phyloP scores from a whole-genome alignment of 73 alveolate genomes.

The Diophrys appendiculata region DNA sequence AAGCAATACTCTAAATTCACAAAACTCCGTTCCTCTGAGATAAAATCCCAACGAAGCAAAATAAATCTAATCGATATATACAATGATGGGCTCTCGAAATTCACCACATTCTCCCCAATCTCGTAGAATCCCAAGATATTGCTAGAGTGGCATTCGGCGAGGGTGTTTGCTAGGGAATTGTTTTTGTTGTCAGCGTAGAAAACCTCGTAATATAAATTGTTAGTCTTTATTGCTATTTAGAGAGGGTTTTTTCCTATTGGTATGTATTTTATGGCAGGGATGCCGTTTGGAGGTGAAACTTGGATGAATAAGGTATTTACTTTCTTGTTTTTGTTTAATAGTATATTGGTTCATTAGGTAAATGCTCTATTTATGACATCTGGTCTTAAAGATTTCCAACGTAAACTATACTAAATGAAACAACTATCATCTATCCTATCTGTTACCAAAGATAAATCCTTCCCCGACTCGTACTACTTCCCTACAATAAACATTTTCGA shows the following conservation, averaged over 20 bases:
- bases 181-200: too few relatives aligned
- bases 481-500: background rate
- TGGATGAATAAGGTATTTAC: background rate
- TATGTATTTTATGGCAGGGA: too few relatives aligned
- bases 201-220: too few relatives aligned
- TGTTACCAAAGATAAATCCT: background rate
- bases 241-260: too few relatives aligned
- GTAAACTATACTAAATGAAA: slow-evolving; percentile 1
- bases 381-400: slow-evolving; percentile 6
- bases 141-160: too few relatives aligned
- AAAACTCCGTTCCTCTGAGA: background rate
- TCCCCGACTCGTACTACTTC: background rate
- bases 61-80: too few relatives aligned
- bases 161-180: too few relatives aligned
- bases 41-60: background rate
- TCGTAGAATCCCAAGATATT: too few relatives aligned
- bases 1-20: background rate
- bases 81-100: too few relatives aligned
- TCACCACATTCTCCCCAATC: too few relatives aligned
- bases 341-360: background rate
- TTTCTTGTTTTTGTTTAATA: background rate
- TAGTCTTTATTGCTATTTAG: too few relatives aligned
- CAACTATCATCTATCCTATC: background rate
- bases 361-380: background rate
- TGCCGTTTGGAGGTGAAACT: background rate